A percentile compares a stretch with the other conserved stretches of the same genome.
phyloP scores from a whole-genome alignment of 2,329 filamentous ascomycete species.

The Dothistroma septosporum region DNA sequence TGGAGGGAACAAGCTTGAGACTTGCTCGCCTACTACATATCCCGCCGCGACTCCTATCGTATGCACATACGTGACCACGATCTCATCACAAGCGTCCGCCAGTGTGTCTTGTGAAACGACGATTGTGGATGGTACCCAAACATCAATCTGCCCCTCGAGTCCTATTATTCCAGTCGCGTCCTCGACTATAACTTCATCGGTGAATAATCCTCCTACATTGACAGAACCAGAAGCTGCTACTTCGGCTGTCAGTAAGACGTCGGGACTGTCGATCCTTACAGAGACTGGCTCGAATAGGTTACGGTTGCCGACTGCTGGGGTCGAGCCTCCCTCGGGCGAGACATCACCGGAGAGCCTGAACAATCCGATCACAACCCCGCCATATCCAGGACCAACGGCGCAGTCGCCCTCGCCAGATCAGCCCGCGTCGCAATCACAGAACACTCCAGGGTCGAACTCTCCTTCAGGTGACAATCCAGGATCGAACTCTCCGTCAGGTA shows the following conservation, averaged over 20 bases:
- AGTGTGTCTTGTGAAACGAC: background rate
- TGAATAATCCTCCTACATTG: background rate
- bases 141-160: background rate
- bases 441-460: background rate
- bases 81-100: background rate
- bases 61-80: background rate
- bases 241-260: background rate
- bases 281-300: background rate
- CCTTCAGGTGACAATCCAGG: too few species aligned
- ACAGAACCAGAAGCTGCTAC: background rate
- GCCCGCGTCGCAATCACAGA: background rate
- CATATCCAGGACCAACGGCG: background rate
- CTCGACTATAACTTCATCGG: background rate
- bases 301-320: background rate
- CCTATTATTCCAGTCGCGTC: background rate
- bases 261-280: background rate
- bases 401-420: background rate
- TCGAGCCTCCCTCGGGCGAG: background rate
- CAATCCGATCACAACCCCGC: background rate
- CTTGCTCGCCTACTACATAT: background rate
- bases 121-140: background rate
- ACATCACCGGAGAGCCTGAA: background rate
- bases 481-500: too few species aligned
- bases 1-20: background rate
- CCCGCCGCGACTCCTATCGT: background rate